Percentiles rank a stretch among this genome's conserved stretches.
Evolutionary conservation across 768 basidiomycete genomes (phyloP).

Genomic region (Psilocybe tampanensis): DNA sequence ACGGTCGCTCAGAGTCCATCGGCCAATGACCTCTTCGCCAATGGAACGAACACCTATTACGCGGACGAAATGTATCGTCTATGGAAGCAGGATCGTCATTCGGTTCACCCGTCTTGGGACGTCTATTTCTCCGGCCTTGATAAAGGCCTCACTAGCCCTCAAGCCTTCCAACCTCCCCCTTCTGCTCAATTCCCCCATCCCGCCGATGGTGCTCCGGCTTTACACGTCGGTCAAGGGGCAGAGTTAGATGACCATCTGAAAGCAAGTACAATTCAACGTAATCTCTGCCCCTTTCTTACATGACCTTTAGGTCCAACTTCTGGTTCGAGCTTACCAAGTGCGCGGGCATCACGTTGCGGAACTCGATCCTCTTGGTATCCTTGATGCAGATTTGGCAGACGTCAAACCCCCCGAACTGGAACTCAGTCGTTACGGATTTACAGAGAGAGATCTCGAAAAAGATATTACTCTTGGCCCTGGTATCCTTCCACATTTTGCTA

Average conservation of each 20-base stretch:
- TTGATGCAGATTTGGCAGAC: conserved; percentile 83
- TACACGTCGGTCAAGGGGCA: conserved; percentile 68
- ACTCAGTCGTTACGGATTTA: conserved; percentile 93
- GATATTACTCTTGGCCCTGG: conserved; percentile 95
- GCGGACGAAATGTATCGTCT: conserved; percentile 96
- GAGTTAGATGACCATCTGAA: conserved; percentile 95
- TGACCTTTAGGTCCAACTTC: conserved; percentile 80
- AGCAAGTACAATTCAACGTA: conserved; percentile 43
- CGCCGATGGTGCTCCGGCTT: conserved; percentile 77
- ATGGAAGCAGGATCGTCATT: conserved; percentile 87
- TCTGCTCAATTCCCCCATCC: conserved; percentile 62
- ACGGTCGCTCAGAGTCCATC: conserved; percentile 49
- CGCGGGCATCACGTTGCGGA: conserved; percentile 97
- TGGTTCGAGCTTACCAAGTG: conserved; percentile 98
- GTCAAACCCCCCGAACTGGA: conserved; percentile 87
- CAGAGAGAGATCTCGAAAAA: conserved; percentile 91
- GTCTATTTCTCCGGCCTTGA: conserved; percentile 94
- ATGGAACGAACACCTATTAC: conserved; percentile 94
- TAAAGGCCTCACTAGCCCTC: conserved; percentile 73
- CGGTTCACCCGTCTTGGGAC: conserved; percentile 94
- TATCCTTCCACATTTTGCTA: conserved; percentile 94
- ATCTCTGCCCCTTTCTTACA: conserved; percentile 3
- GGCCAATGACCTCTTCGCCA: conserved; percentile 86
- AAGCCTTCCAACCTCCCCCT: conserved; percentile 89
- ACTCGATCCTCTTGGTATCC: conserved; percentile 93